These are phyloP conservation scores for Cryomyces minteri DNA, from an alignment of 495 filamentous ascomycete genomes.

Conservation along the genomic window DNA sequence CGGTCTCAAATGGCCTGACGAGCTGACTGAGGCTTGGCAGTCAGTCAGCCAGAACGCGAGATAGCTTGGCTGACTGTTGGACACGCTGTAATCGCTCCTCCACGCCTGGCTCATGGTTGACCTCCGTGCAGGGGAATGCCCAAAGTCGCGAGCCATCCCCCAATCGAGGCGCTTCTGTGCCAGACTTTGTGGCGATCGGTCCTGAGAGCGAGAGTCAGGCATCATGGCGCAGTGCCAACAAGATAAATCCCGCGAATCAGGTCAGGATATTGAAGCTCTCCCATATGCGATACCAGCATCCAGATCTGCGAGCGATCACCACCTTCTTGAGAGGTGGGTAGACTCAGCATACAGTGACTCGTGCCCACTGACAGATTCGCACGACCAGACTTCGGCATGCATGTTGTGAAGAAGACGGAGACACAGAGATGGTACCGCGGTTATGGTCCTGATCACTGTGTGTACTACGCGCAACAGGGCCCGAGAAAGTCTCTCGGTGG, in stretches of 20 bases:
- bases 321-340: constrained; percentile 20
- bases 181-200: constrained; percentile 21
- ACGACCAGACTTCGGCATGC: constrained; percentile 24
- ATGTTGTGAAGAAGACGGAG: constrained; percentile 16
- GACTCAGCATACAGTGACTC: background rate
- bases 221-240: constrained; percentile 20
- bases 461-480: constrained; percentile 21
- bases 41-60: too few relatives aligned
- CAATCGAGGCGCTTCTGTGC: constrained; percentile 23
- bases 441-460: constrained; percentile 20
- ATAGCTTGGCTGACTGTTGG: too few relatives aligned
- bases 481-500: constrained; percentile 22
- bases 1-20: too few relatives aligned
- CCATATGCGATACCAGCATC: constrained; percentile 34
- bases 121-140: background rate
- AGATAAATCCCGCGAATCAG: constrained; percentile 19
- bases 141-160: constrained; percentile 13
- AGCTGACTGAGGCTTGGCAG: too few relatives aligned
- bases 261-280: constrained; percentile 24
- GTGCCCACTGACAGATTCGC: too few relatives aligned
- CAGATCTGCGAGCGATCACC: constrained; percentile 25
- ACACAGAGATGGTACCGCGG: constrained; percentile 18
- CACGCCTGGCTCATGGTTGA: too few relatives aligned
- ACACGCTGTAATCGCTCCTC: too few relatives aligned
- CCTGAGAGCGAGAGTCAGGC: constrained; percentile 12